Evolutionary conservation across 768 basidiomycete genomes (phyloP).

Genomic region (Inosperma sp.): DNA sequence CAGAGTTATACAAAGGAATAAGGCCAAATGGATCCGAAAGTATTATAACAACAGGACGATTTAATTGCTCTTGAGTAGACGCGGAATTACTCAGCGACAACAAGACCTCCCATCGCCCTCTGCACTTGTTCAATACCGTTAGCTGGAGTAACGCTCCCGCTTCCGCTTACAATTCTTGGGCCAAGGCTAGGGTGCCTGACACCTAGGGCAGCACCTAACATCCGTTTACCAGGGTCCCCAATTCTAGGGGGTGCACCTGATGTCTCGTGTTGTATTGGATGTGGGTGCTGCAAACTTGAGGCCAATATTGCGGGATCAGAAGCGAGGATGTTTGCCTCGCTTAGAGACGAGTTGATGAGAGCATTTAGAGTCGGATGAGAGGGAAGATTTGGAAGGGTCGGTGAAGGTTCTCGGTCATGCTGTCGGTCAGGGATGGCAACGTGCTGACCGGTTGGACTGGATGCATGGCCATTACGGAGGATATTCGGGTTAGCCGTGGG

Average conservation of each 20-base stretch:
- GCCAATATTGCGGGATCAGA: conserved; percentile 68
- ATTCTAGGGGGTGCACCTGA: conserved; percentile 70
- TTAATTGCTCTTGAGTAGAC: background rate
- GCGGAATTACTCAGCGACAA: conserved; percentile 60
- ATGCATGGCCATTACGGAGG: conserved; percentile 28
- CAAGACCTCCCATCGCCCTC: conserved; percentile 70
- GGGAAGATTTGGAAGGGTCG: conserved; percentile 75
- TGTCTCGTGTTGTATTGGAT: conserved; percentile 20
- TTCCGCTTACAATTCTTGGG: conserved; percentile 50
- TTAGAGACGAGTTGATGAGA: conserved; percentile 72
- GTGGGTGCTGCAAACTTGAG: conserved; percentile 43
- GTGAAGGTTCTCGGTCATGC: conserved; percentile 67
- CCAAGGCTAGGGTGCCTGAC: conserved; percentile 74
- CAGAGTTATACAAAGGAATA: background rate
- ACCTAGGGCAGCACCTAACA: conserved; percentile 83
- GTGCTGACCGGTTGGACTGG: conserved; percentile 32
- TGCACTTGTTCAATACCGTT: conserved; percentile 62
- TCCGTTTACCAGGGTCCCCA: conserved; percentile 84
- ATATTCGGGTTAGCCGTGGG: conserved; percentile 35
- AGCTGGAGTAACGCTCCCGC: conserved; percentile 32
- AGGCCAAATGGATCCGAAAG: background rate
- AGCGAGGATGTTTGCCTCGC: conserved; percentile 43
- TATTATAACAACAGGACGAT: background rate
- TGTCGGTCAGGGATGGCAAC: conserved; percentile 51
- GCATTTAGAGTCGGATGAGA: conserved; percentile 82